phyloP scores from a whole-genome alignment of 2,329 filamentous ascomycete species.

The Sporothrix euskadiensis region DNA sequence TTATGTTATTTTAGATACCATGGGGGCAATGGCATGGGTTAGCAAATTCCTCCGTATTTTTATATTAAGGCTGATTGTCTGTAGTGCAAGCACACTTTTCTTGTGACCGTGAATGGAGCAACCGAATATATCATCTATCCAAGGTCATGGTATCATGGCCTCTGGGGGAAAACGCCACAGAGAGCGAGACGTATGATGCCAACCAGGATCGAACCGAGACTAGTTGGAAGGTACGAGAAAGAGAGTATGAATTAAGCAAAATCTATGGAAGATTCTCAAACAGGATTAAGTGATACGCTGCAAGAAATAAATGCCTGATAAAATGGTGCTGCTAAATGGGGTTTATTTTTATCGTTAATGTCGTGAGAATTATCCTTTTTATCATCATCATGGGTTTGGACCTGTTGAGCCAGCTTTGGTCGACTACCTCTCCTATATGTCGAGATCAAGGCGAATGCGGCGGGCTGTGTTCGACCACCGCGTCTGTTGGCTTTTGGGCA shows the following conservation, averaged over 20 bases:
- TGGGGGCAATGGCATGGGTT: background rate
- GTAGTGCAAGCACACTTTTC: too few species aligned
- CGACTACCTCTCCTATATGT: background rate
- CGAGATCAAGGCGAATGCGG: background rate
- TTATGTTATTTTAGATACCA: background rate
- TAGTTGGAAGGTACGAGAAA: too few species aligned
- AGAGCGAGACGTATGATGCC: too few species aligned
- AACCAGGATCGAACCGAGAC: too few species aligned
- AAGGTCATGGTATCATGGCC: too few species aligned
- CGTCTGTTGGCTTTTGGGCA: constrained; percentile 42
- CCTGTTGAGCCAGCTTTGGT: background rate
- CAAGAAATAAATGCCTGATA: background rate
- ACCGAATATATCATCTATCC: too few species aligned
- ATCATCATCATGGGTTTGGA: background rate
- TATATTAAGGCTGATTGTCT: background rate
- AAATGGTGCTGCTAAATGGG: background rate
- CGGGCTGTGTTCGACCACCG: background rate
- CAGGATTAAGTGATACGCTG: background rate
- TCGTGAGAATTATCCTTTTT: background rate
- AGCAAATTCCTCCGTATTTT: background rate
- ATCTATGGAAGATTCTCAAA: too few species aligned
- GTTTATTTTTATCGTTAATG: background rate
- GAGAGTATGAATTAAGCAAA: too few species aligned
- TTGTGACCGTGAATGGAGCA: too few species aligned
- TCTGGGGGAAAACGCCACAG: too few species aligned